Evolutionary conservation across 768 basidiomycete genomes (phyloP).

Genomic region (Calocybe indica): DNA sequence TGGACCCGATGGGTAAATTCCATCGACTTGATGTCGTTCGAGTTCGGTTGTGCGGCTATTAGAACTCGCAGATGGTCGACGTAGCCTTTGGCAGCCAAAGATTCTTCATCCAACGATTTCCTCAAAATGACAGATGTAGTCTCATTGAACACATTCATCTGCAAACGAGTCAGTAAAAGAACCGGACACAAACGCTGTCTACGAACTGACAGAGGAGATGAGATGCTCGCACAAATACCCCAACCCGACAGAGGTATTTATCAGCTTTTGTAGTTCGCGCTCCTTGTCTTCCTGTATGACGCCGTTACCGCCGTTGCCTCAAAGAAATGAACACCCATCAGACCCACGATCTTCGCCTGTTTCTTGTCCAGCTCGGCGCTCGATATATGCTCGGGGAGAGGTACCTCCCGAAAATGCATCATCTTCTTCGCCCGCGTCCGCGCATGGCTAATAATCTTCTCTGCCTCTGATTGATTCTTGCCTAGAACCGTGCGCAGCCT

Average conservation of each 20-base stretch:
- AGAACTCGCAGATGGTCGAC: conserved; percentile 15
- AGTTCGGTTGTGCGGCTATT: conserved; percentile 3
- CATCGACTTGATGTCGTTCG: background rate
- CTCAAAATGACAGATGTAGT: conserved; percentile 16
- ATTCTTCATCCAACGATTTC: conserved; percentile 13
- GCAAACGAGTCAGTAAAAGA: background rate
- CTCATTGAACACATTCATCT: conserved; percentile 19
- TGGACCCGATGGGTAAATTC: conserved; percentile 6
- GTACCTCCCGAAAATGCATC: too few species aligned
- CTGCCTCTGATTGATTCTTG: too few species aligned
- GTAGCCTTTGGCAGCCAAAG: conserved; percentile 13
- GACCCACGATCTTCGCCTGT: conserved; percentile 1
- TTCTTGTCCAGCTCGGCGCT: background rate
- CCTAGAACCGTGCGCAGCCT: too few species aligned
- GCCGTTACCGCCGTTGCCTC: background rate
- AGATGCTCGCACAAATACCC: conserved; percentile 21
- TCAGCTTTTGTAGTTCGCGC: conserved; percentile 12
- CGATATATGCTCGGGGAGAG: too few species aligned
- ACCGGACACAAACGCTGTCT: background rate
- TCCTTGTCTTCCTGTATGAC: conserved; percentile 9
- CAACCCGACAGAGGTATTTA: conserved; percentile 16
- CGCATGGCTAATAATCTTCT: too few species aligned
- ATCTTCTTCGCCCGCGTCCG: too few species aligned
- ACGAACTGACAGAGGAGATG: conserved; percentile 15
- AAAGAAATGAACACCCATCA: background rate